Evolutionary conservation across 2,329 filamentous ascomycete genomes (phyloP), one percentile per base, ranked within the genome.

Genomic region (Phaeosphaeria sp.): DNA sequence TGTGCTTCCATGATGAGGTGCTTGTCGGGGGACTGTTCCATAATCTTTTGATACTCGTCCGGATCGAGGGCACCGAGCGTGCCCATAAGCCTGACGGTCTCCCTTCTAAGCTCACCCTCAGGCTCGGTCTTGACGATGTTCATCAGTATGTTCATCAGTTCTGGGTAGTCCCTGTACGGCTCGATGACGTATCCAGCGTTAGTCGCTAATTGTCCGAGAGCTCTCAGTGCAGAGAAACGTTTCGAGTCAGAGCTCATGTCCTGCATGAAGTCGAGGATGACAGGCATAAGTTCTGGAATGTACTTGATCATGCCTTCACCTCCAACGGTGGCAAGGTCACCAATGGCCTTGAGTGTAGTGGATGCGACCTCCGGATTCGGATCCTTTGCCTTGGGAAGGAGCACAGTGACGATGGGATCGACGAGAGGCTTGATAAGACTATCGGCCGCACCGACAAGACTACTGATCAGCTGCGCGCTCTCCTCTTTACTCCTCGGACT

Each of bases 151-250:
- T 95, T 93, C 49, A 99, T 87, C 8, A 99, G 86, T 73, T 97
- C 90, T 0, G 96, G 95, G 68, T 98, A 97, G 59, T 99, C 93
- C 48, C 94, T 84, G 70, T 99, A 99, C 0, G 96, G 96, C 55
- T 93, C 89, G 59, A 99, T 98, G 51, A 99, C 96, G 79, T 99
- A 99, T 66, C 96, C 95, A 13, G 93, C 95, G 77, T 97, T 98
- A 72, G 93, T 96, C 6, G 95, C 93, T 53, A 99, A 82, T 74
- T 98, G 93, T 20, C 94, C 94, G 0, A 99, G 84, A 0, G 95
- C 95, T 65, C 91, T 91, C 30, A 99, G 83, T 2, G 95, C 94
- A 6, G 96, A 92, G 76, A 97, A 93, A 54, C 95, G 89, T 79
- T 98, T 98, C 46, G 88, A 84, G 47, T 92, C 89, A 3, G 94